phyloP scores from a whole-genome alignment of 768 basidiomycete species.

The Auriscalpium vulgare region DNA sequence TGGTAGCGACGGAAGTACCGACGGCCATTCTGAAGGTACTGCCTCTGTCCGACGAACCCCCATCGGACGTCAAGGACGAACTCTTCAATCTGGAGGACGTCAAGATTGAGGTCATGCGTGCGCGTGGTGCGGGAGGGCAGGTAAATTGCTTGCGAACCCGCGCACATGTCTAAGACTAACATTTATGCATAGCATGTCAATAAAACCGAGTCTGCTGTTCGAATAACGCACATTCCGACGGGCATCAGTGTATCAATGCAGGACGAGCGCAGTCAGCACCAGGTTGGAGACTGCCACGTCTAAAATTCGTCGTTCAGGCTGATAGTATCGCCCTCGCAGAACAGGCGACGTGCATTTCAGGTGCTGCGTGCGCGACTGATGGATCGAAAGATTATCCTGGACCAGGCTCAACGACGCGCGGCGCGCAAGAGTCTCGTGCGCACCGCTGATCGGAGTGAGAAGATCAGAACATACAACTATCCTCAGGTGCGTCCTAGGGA shows the following conservation, averaged over 20 bases:
- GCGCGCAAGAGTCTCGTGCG: constrained; percentile 68
- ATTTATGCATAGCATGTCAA: constrained; percentile 74
- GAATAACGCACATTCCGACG: constrained; percentile 86
- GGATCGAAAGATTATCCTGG: constrained; percentile 65
- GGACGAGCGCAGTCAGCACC: constrained; percentile 93
- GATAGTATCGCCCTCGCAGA: constrained; percentile 37
- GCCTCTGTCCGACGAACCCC: constrained; percentile 62
- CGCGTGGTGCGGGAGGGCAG: constrained; percentile 96
- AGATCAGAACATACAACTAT: constrained; percentile 94
- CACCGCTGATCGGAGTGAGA: constrained; percentile 83
- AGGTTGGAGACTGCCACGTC: constrained; percentile 37
- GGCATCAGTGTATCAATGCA: constrained; percentile 97
- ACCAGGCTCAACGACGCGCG: constrained; percentile 63
- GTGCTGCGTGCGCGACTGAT: constrained; percentile 81
- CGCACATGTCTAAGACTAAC: not conserved
- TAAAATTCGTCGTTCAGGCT: not conserved
- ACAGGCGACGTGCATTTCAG: constrained; percentile 88
- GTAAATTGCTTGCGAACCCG: constrained; percentile 30
- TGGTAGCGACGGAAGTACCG: no score
- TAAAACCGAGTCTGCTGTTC: constrained; percentile 95
- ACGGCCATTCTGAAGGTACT: constrained; percentile 52
- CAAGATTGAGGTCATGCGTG: constrained; percentile 88
- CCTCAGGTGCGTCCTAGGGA: constrained; percentile 48
- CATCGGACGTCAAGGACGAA: constrained; percentile 41
- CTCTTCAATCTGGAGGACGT: constrained; percentile 81